Conservation (phyloP, 2,329 filamentous ascomycete species). For the Zymoseptoria passerinii region DNA sequence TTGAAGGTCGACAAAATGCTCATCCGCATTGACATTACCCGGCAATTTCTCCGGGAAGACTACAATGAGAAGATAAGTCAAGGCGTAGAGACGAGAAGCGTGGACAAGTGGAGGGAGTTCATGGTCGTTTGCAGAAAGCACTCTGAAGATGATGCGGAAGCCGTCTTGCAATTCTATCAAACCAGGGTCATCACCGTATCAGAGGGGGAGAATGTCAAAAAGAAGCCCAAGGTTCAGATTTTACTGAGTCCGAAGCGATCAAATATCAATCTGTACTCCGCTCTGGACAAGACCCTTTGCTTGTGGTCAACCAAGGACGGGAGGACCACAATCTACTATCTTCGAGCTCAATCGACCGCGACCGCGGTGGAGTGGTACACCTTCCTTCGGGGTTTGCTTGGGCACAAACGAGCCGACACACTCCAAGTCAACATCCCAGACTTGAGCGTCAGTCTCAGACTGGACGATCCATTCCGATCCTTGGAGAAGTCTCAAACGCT, state of each 20-base stretch:
- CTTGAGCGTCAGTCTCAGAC: constrained; percentile 49
- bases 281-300: constrained; percentile 59
- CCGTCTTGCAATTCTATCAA: constrained; percentile 28
- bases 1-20: constrained; percentile 63
- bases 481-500: constrained; percentile 39
- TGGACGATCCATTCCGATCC: constrained; percentile 52
- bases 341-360: constrained; percentile 52
- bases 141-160: constrained; percentile 43
- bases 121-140: constrained; percentile 53
- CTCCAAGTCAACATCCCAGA: constrained; percentile 57
- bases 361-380: constrained; percentile 62
- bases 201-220: constrained; percentile 45
- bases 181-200: constrained; percentile 46
- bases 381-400: constrained; percentile 52
- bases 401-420: constrained; percentile 48
- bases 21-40: constrained; percentile 49
- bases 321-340: constrained; percentile 53
- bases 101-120: constrained; percentile 60
- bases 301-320: constrained; percentile 49
- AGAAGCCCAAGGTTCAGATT: constrained; percentile 51
- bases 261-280: constrained; percentile 55
- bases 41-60: constrained; percentile 46
- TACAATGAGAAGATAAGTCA: constrained; percentile 57
- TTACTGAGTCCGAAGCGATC: constrained; percentile 45
- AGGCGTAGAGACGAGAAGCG: constrained; percentile 48